Evolutionary conservation across 495 filamentous ascomycete species (phyloP).

Genomic region (Penicillium robsamsonii): DNA sequence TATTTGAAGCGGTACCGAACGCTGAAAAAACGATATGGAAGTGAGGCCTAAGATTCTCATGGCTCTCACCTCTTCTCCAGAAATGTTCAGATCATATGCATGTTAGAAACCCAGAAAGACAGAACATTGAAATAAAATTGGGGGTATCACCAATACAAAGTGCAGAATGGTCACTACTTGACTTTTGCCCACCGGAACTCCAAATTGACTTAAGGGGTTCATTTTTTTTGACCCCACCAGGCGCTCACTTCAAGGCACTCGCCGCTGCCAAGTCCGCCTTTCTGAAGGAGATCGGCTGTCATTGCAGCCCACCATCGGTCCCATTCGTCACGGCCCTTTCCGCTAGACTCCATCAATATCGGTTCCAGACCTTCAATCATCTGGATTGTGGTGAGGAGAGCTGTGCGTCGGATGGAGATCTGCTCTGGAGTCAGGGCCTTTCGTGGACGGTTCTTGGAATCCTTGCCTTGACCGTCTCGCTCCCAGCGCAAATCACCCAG

Average conservation of each 20-base stretch:
- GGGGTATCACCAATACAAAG: constrained; percentile 51
- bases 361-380: constrained; percentile 88
- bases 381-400: constrained; percentile 76
- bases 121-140: constrained; percentile 24
- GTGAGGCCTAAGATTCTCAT: constrained; percentile 23
- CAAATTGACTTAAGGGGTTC: constrained; percentile 22
- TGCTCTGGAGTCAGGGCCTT: constrained; percentile 66
- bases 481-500: constrained; percentile 89
- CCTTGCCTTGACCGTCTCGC: constrained; percentile 53
- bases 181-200: constrained; percentile 29
- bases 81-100: constrained; percentile 16
- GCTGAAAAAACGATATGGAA: constrained; percentile 77
- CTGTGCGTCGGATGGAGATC: constrained; percentile 70
- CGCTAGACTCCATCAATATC: constrained; percentile 74
- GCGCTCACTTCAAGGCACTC: constrained; percentile 92
- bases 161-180: constrained; percentile 37
- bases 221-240: constrained; percentile 84
- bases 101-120: constrained; percentile 23
- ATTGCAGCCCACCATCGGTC: constrained; percentile 85
- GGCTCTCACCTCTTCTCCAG: constrained; percentile 13
- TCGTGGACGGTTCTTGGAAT: constrained; percentile 37
- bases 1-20: constrained; percentile 92
- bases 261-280: constrained; percentile 73
- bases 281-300: constrained; percentile 78
- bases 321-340: constrained; percentile 89